Evolutionary conservation across 1,139 yeast genomes (phyloP), one percentile per base, ranked within the genome.

Genomic region (Geotrichum restrictum): DNA sequence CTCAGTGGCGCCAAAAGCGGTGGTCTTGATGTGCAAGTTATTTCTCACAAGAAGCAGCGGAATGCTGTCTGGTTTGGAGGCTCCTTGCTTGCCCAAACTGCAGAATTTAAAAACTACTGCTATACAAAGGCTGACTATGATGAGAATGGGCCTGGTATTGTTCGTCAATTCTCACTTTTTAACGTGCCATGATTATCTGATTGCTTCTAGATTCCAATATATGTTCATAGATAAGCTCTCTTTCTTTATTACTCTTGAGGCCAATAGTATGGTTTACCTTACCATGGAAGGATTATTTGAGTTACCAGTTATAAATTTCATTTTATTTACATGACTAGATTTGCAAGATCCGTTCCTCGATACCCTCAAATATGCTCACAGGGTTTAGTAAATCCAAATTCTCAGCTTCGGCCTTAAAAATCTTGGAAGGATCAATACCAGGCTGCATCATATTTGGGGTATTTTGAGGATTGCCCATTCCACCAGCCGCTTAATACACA

Each of bases 21-120:
- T 32, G 98, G 98, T 66, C 93, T 94, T 48, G 96, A 89, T 55
- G 99, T 93, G 54, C 95, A 88, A 74, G 99, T 93, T 58, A 91
- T 93, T 61, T 83, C 95, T 24, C 99, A 93, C 74, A 89, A 93
- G 76, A 87, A 94, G 73, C 99, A 93, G 75, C 81, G 96, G 68
- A 88, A 93, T 66, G 99, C 99, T 6, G 99, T 93, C 55, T 93
- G 98, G 98, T 94, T 91, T 69, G 99, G 99, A 62, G 99, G 98
- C 59, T 87, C 96, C 19, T 76, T 93, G 62, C 79, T 93, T 67
- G 98, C 99, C 1, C 98, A 91, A 73, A 94, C 99, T 19, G 83
- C 96, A 14, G 98, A 93, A 71, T 93, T 93, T 74, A 88, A 86
- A 73, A 83, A 95, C 69, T 89, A 89, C 73, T 93, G 98, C 69